These are phyloP conservation scores for Lepraria neglecta DNA, from an alignment of 495 filamentous ascomycete species.

Conservation along the genomic window DNA sequence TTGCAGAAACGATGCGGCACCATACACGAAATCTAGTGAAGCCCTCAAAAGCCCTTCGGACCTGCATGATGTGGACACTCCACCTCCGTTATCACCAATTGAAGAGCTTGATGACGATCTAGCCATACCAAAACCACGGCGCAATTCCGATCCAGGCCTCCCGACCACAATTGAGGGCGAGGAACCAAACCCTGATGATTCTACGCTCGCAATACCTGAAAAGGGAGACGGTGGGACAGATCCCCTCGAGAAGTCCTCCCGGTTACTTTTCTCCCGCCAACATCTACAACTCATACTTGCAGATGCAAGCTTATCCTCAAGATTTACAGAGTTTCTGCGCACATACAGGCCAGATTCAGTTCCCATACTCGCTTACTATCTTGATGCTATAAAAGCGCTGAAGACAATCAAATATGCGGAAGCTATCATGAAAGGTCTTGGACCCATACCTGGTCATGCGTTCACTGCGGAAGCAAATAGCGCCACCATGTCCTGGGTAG, in stretches of 20 bases:
- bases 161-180: not conserved
- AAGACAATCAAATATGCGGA: conserved; percentile 67
- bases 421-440: conserved; percentile 49
- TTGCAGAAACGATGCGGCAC: conserved; percentile 5
- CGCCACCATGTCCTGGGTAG: conserved; percentile 44
- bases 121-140: not conserved
- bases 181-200: not conserved
- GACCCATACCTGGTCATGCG: conserved; percentile 40
- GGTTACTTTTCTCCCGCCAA: conserved; percentile 57
- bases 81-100: conserved; percentile 22
- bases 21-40: not conserved
- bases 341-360: conserved; percentile 66
- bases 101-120: conserved; percentile 23
- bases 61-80: conserved; percentile 9
- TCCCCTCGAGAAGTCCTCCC: conserved; percentile 48
- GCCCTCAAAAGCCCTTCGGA: not conserved
- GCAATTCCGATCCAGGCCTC: conserved; percentile 1
- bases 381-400: conserved; percentile 59
- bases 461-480: conserved; percentile 40
- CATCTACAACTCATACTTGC: conserved; percentile 57
- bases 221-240: conserved; percentile 14
- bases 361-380: conserved; percentile 57
- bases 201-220: not conserved
- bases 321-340: conserved; percentile 61
- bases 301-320: conserved; percentile 58